Percentiles rank a stretch among this genome's conserved stretches.
These are phyloP conservation scores for Trichoderma sp. DNA, from an alignment of 2,329 filamentous ascomycete genomes.

Conservation along the genomic window DNA sequence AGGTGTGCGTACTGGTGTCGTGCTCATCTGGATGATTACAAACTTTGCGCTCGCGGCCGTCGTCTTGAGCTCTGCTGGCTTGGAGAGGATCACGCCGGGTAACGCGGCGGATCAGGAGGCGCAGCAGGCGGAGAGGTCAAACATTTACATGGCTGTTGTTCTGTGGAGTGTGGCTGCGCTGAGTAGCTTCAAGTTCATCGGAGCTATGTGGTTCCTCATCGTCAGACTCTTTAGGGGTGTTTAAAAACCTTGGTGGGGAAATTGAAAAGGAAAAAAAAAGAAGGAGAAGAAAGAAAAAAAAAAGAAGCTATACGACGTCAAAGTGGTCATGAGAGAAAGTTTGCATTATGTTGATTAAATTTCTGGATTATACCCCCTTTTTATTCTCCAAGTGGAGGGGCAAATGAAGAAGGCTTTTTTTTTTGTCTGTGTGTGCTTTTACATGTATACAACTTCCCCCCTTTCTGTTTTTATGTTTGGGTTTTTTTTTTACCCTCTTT, in stretches of 20 bases:
- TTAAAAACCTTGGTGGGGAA: slow-evolving; percentile 31
- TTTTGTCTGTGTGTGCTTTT: too few species aligned
- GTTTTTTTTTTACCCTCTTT: background rate
- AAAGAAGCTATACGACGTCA: background rate
- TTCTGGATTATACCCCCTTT: slow-evolving; percentile 23
- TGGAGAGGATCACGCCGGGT: slow-evolving; percentile 62
- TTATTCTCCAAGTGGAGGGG: background rate
- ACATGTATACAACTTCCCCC: background rate
- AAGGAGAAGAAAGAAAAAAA: background rate
- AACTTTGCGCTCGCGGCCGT: slow-evolving; percentile 86
- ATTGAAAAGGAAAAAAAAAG: background rate
- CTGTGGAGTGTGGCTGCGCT: slow-evolving; percentile 85
- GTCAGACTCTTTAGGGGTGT: slow-evolving; percentile 79
- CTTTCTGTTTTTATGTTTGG: background rate
- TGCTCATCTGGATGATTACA: slow-evolving; percentile 93
- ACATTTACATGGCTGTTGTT: slow-evolving; percentile 82
- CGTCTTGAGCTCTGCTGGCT: slow-evolving; percentile 79
- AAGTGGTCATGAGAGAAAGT: slow-evolving; percentile 2
- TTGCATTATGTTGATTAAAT: background rate
- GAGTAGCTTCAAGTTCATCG: slow-evolving; percentile 81
- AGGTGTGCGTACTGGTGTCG: slow-evolving; percentile 87
- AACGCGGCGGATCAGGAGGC: slow-evolving; percentile 39
- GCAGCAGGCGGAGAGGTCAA: slow-evolving; percentile 55
- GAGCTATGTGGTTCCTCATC: slow-evolving; percentile 88
- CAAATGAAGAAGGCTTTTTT: background rate